Percentiles rank a stretch among this genome's conserved stretches.
Conservation (phyloP, 75 land plant species). For the Sequoia sempervirens region DNA sequence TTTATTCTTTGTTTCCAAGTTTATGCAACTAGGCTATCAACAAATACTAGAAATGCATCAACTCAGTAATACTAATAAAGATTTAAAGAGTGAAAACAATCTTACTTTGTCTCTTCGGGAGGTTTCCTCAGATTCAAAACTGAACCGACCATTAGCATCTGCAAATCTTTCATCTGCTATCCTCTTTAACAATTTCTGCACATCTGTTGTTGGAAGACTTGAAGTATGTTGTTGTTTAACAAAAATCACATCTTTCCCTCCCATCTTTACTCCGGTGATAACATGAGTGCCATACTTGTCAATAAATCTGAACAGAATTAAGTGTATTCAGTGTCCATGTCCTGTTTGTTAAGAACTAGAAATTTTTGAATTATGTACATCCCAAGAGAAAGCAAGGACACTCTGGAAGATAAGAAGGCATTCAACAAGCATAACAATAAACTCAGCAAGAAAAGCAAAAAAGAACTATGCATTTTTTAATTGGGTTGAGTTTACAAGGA, state of each 20-base stretch:
- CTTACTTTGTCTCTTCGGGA: slow-evolving; percentile 26
- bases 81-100: not conserved
- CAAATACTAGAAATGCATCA: not conserved
- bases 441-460: not conserved
- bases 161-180: slow-evolving; percentile 62
- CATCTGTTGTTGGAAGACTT: slow-evolving; percentile 34
- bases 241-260: slow-evolving; percentile 75
- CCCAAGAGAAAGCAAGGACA: not conserved
- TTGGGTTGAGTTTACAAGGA: not conserved
- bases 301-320: slow-evolving; percentile 58
- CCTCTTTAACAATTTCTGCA: slow-evolving; percentile 47
- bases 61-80: not conserved
- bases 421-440: not conserved
- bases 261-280: slow-evolving; percentile 70
- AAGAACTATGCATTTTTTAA: not conserved
- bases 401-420: not conserved
- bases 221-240: slow-evolving; percentile 57
- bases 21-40: not conserved
- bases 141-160: slow-evolving; percentile 10
- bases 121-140: slow-evolving; percentile 12
- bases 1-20: not conserved
- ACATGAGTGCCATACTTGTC: slow-evolving; percentile 88
- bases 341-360: not conserved
- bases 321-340: not conserved
- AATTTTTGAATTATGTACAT: not conserved